Evolutionary conservation across 1,284 basidiomycete genomes (phyloP), one percentile per base, ranked within the genome.

Genomic region (Leccinum insolens): DNA sequence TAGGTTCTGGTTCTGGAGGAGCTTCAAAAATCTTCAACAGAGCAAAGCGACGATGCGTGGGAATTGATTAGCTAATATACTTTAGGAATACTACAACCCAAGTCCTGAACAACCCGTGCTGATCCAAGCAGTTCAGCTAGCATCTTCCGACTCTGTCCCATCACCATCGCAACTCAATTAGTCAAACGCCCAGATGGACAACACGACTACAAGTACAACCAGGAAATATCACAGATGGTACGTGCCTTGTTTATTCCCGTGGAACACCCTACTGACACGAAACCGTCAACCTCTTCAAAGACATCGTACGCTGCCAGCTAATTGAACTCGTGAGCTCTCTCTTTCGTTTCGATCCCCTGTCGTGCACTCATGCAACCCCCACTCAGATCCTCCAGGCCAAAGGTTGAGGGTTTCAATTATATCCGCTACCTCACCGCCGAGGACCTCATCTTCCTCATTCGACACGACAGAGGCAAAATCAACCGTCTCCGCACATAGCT

Each of bases 401-500:
- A 31, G 31, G 31, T 31, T 31, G 31, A 31, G 31, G 31, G 31
- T 31, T 31, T 31, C 31, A 31, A 31, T 31, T 31, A 31, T 0
- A 94, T 94, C 9, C 91, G 95, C 34, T 95, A 91, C 74, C 85
- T 98, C 44, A 90, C 94, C 1, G 91, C 95, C 1, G 96, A 99
- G 79, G 97, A 99, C 80, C 89, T 99, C 67, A 95, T 99, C 73
- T 99, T 98, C 74, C 89, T 98, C 72, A 96, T 99, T 75, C 90
- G 97, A 9, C 94, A 98, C 75, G 97, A 99, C 80, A 85, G 95
- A 69, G 94, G 93, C 22, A 98, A 98, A 80, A 95, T 99, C 68
- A 98, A 98, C 79, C 86, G 97, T 28, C 83, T 99, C 20, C 82
- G 95, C 31, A 98, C 95, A 11, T 99, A 98, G 76, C 86, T 99